These are phyloP conservation scores for Paracoccidioides lutzii DNA, from an alignment of 2,329 filamentous ascomycete species.

Conservation along the genomic window DNA sequence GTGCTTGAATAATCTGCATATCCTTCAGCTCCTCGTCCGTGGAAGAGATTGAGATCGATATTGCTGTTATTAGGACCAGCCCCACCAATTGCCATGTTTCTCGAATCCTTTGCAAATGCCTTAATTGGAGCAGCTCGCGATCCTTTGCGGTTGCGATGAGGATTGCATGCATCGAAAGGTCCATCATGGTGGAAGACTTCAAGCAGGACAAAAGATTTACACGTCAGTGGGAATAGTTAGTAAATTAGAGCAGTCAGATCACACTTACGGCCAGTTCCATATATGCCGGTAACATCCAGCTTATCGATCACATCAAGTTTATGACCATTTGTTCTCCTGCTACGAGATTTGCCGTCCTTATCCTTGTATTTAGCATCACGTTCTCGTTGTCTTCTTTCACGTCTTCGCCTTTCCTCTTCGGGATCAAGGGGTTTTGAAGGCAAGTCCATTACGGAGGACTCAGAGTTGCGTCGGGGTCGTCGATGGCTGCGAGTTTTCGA, in stretches of 20 bases:
- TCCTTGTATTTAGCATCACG: constrained; percentile 34
- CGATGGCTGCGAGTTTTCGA: constrained; percentile 22
- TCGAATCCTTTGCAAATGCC: constrained; percentile 82
- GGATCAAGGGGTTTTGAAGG: constrained; percentile 35
- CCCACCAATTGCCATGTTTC: constrained; percentile 85
- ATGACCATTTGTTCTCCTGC: constrained; percentile 26
- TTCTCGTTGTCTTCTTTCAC: constrained; percentile 37
- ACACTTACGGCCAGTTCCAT: constrained; percentile 72
- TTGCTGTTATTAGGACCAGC: constrained; percentile 69
- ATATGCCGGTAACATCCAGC: constrained; percentile 89
- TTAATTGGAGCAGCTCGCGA: constrained; percentile 83
- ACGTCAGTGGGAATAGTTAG: neutral
- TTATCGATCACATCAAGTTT: constrained; percentile 85
- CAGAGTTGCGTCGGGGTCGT: constrained; percentile 48
- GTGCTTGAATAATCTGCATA: constrained; percentile 60
- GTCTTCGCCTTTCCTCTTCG: constrained; percentile 39
- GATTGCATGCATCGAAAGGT: constrained; percentile 91
- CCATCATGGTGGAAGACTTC: constrained; percentile 94
- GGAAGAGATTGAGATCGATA: constrained; percentile 75
- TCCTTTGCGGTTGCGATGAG: constrained; percentile 78
- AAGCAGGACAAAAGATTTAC: constrained; percentile 1
- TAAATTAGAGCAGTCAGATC: neutral
- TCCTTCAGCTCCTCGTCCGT: constrained; percentile 74
- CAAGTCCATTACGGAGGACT: constrained; percentile 47
- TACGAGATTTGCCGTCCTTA: constrained; percentile 27